A percentile compares a stretch with the other conserved stretches of the same genome.
Conservation (phyloP, 352 stramenopile species). For the Phytopythium mirpurense region DNA sequence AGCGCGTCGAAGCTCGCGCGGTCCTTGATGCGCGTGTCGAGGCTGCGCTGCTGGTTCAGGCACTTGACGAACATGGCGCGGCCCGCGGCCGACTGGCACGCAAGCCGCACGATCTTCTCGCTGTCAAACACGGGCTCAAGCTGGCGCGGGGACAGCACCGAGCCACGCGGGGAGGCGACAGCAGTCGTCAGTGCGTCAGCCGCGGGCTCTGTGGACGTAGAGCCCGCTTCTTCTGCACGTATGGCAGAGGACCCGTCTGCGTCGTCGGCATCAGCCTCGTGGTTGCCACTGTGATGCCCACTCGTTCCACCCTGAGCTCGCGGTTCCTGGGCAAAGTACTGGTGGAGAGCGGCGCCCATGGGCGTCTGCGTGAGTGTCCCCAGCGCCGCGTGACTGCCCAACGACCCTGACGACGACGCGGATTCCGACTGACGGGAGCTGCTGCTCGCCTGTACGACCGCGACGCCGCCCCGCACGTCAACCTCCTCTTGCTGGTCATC, state of each 20-base stretch:
- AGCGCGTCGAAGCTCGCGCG: constrained; percentile 51
- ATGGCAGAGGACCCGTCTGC: not conserved
- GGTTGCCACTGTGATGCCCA: no score
- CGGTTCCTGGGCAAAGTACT: constrained; percentile 40
- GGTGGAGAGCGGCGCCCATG: constrained; percentile 45
- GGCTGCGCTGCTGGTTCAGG: constrained; percentile 73
- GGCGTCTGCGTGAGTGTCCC: constrained; percentile 39
- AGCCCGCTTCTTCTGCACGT: not conserved
- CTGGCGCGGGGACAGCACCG: not conserved
- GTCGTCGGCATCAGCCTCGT: no score
- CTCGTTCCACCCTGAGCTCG: constrained; percentile 2
- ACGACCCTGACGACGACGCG: not conserved
- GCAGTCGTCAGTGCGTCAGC: not conserved
- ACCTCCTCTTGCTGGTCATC: constrained; percentile 9
- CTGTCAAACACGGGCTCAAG: constrained; percentile 6
- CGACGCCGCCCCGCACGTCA: not conserved
- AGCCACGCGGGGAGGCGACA: not conserved
- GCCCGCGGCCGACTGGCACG: constrained; percentile 32
- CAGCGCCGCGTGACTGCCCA: constrained; percentile 1
- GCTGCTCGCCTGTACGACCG: not conserved
- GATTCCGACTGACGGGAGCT: not conserved
- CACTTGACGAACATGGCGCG: constrained; percentile 78
- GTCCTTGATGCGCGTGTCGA: constrained; percentile 72
- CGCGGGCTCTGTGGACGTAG: not conserved
- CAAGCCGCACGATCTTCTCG: constrained; percentile 17